phyloP scores from a whole-genome alignment of 768 basidiomycete genomes.

The Trametes cinnabarina region DNA sequence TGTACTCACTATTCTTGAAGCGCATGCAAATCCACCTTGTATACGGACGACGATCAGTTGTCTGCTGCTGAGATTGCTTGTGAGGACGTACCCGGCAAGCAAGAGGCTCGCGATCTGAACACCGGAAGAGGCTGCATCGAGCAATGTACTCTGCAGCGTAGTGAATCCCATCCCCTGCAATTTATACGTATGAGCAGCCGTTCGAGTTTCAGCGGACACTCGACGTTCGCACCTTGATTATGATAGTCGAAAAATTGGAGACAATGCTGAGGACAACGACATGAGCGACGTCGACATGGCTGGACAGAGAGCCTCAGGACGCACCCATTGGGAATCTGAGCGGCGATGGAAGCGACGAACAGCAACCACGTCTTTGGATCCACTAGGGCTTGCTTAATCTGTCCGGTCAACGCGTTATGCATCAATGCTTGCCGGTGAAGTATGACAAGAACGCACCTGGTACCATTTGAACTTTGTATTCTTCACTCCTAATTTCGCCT shows the following conservation, averaged over 20 bases:
- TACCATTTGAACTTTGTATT: slow-evolving; percentile 36
- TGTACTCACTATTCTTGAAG: slow-evolving; percentile 20
- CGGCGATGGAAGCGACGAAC: slow-evolving; percentile 32
- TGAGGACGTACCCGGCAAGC: too few species aligned
- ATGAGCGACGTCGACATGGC: neutral
- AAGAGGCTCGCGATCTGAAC: too few species aligned
- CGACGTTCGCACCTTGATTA: slow-evolving; percentile 23
- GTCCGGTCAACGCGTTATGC: neutral
- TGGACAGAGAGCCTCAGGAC: neutral
- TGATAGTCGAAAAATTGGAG: neutral
- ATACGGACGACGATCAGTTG: too few species aligned
- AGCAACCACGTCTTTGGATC: slow-evolving; percentile 38
- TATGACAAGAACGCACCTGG: slow-evolving; percentile 26
- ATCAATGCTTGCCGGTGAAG: too few species aligned
- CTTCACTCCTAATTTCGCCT: slow-evolving; percentile 32
- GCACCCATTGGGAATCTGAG: slow-evolving; percentile 34
- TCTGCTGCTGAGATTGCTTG: too few species aligned
- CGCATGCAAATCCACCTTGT: slow-evolving; percentile 15
- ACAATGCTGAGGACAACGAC: neutral
- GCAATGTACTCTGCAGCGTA: slow-evolving; percentile 19
- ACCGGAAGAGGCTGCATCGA: too few species aligned
- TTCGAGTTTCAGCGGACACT: neutral
- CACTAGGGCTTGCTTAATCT: slow-evolving; percentile 17
- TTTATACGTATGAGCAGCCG: neutral
- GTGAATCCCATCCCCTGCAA: slow-evolving; percentile 20